Percentiles rank a stretch among this genome's conserved stretches.
Evolutionary conservation across 2,329 filamentous ascomycete species (phyloP).

Genomic region (Dactylellina haptotyla): DNA sequence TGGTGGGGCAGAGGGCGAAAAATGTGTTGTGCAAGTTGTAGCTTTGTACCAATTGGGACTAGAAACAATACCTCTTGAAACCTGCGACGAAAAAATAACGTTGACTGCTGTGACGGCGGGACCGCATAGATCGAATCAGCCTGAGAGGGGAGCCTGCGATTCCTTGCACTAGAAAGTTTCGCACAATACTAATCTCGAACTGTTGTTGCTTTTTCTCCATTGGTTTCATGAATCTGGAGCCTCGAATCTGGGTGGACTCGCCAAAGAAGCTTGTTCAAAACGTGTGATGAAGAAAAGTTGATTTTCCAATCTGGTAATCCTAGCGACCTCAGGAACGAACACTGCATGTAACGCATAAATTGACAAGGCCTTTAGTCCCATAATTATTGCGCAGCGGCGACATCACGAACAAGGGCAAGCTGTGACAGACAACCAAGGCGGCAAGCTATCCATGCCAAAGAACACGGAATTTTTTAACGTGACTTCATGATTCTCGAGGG

Average conservation of each 20-base stretch:
- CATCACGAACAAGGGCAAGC: constrained; percentile 6
- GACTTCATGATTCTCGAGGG: constrained; percentile 16
- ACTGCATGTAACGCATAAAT: constrained; percentile 42
- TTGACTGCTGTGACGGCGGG: constrained; percentile 6
- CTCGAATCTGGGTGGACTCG: constrained; percentile 16
- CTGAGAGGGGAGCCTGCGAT: constrained; percentile 16
- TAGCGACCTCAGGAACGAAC: constrained; percentile 28
- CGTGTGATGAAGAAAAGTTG: constrained; percentile 6
- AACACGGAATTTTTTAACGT: no score
- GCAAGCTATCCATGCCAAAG: constrained; percentile 23
- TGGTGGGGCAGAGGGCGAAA: constrained; percentile 2
- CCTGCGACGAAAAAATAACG: not conserved
- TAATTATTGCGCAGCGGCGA: constrained; percentile 15
- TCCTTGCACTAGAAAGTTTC: constrained; percentile 7
- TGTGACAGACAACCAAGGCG: constrained; percentile 27
- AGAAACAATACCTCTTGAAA: not conserved
- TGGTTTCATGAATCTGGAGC: constrained; percentile 30
- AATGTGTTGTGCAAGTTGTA: constrained; percentile 48
- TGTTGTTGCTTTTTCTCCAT: constrained; percentile 18
- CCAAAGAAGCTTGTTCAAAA: constrained; percentile 5
- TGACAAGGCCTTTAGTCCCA: constrained; percentile 6
- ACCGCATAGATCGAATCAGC: constrained; percentile 36
- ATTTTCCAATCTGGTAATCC: constrained; percentile 27
- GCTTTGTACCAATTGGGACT: not conserved
- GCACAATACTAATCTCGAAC: not conserved